Base-by-base conservation (phyloP, 331 rosid species). In the Pyrus hybrid region DNA sequence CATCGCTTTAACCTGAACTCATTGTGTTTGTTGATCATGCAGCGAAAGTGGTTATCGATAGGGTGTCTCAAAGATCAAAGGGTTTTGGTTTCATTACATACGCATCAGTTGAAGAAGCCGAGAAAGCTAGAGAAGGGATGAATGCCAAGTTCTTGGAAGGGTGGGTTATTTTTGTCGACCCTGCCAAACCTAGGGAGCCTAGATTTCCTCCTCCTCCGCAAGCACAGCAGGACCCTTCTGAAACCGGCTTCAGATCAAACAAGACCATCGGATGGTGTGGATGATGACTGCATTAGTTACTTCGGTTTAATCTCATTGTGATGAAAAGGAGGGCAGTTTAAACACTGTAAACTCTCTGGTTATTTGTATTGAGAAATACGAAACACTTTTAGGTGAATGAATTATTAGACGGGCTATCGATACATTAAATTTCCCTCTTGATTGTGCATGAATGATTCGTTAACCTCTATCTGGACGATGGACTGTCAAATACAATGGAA, bases 161-260 rank as follows among this genome's bases (percentile, higher is more conserved):
- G 26, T 94, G 99, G 97, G 95, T 92, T 79, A 94, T 94, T 72
- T 94, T 94, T 72, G 97, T 92, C 49, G 99, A 91, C 77, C 96
- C 99, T 66, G 99, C 97, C 74, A 94, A 90, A 29, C 95, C 97
- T 51, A 88, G 85, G 80, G 93, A 88, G 79, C 70, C 87, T 0
- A 87, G 87, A 75, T 89, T 16, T 49, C 3, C 92, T 45, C 91
- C 93, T 56, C 94, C 76, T 74, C 85, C 88, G 51, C 89, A 82
- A 70, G 35, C 92, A 20, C 86, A 81, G 56, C 63, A 91, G 22
- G 84, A 83, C 56, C 45, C 88, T 71, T 83, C 98, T 21, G 88
- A 82, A 69, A 41, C 84, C 0, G 97, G 99, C 22, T 90, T 86
- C 83, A 87, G 91, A 18, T 86, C 91, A 22, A 88, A 93, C 86